Percentiles rank a stretch among this genome's conserved stretches.
Conservation (phyloP, 306 rosid species). For the barrel medic (Medicago truncatula) region DNA sequence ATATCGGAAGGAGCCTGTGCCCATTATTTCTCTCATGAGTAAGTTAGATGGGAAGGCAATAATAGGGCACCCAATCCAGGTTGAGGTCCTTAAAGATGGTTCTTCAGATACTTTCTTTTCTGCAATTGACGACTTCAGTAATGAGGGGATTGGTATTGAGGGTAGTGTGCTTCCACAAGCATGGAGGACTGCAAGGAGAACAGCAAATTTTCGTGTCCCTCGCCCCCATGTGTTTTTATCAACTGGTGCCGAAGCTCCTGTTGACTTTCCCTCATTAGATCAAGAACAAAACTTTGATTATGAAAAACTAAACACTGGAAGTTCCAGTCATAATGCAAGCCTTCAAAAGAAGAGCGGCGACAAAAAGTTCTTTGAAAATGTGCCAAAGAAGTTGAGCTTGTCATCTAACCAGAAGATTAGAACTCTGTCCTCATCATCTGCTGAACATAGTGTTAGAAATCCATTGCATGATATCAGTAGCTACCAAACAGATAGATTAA, state of each 20-base stretch:
- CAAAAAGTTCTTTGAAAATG: slow-evolving; percentile 59
- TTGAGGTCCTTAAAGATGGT: slow-evolving; percentile 77
- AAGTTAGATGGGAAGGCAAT: slow-evolving; percentile 89
- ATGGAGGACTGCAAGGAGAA: slow-evolving; percentile 96
- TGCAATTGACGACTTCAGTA: slow-evolving; percentile 56
- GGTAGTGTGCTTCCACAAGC: slow-evolving; percentile 74
- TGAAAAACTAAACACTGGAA: slow-evolving; percentile 58
- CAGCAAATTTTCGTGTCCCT: slow-evolving; percentile 79
- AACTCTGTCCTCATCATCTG: slow-evolving; percentile 76
- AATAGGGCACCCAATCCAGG: slow-evolving; percentile 90
- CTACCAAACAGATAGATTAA: slow-evolving; percentile 63
- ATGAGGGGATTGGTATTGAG: slow-evolving; percentile 57
- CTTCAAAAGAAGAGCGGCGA: slow-evolving; percentile 55
- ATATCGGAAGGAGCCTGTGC: slow-evolving; percentile 82
- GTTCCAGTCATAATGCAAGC: slow-evolving; percentile 56
- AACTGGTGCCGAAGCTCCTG: slow-evolving; percentile 58
- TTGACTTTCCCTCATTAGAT: slow-evolving; percentile 52
- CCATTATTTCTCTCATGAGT: slow-evolving; percentile 88
- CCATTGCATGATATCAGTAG: slow-evolving; percentile 55
- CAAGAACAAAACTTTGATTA: slow-evolving; percentile 56
- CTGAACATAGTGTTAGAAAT: slow-evolving; percentile 63
- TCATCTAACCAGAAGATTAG: slow-evolving; percentile 85
- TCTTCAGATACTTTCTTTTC: slow-evolving; percentile 68
- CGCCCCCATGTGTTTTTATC: slow-evolving; percentile 65
- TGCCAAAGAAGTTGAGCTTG: slow-evolving; percentile 66